Evolutionary conservation across 306 rosid species (phyloP).

Genomic region (Vigna hirtella): DNA sequence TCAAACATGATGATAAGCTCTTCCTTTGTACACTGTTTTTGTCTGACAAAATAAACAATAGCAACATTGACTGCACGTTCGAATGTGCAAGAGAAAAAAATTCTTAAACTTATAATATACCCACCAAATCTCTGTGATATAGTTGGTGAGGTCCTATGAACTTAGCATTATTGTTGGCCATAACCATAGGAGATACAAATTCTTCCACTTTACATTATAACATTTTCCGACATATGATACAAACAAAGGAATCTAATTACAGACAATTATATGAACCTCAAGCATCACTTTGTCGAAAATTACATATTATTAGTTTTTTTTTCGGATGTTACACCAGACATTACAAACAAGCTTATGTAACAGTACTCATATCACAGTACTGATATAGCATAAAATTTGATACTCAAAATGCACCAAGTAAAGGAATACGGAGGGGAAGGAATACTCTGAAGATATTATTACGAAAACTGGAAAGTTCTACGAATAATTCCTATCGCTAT

Average conservation of each 20-base stretch:
- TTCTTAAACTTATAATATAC: constrained; percentile 1
- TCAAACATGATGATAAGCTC: neutral
- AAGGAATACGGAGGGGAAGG: too few relatives aligned
- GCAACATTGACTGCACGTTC: constrained; percentile 50
- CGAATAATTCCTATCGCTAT: too few relatives aligned
- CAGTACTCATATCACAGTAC: too few relatives aligned
- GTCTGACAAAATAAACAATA: neutral
- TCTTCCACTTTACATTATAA: neutral
- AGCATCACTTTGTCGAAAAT: too few relatives aligned
- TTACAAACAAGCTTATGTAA: too few relatives aligned
- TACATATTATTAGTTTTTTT: too few relatives aligned
- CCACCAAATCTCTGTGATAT: constrained; percentile 40
- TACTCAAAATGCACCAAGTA: too few relatives aligned
- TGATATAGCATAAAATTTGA: too few relatives aligned
- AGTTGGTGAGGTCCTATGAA: constrained; percentile 36
- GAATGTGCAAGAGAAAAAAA: constrained; percentile 48
- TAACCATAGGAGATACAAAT: neutral
- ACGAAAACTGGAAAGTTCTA: too few relatives aligned
- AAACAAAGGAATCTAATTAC: constrained; percentile 2
- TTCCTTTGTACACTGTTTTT: constrained; percentile 1
- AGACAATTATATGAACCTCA: neutral
- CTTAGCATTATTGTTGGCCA: constrained; percentile 30
- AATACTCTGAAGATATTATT: too few relatives aligned
- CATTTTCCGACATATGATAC: constrained; percentile 17
- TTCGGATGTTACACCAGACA: too few relatives aligned